Evolutionary conservation across 345 rosid species (phyloP), one percentile per base, ranked within the genome.

Genomic region (Barbarea vulgaris): DNA sequence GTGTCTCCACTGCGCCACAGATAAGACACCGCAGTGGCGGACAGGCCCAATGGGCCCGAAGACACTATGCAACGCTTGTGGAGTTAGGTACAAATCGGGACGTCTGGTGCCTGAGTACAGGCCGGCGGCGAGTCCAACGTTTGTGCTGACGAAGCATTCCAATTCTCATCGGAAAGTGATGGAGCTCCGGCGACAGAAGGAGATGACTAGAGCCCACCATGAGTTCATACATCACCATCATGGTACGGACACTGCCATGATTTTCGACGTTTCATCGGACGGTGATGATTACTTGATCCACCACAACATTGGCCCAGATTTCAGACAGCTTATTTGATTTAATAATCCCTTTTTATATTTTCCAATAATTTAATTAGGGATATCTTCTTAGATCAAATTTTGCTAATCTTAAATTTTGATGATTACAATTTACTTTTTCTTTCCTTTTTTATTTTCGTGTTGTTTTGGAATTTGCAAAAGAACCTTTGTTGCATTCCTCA

Each of bases 241-340:
- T 42, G 81, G 50, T 75, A 64, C 69, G 64, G 68, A 58, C 15
- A 58, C 24, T 66, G 30, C 64, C 44, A 84, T 87, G 87, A 80
- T 79, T 59, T 88, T 88, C 34, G 92, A 89, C 61, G 87, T 82
- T 59, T 73, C 92, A 68, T 74, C 90, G 67, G 86, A 85, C 89
- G 87, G 90, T 41, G 96, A 87, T 18, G 96, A 88, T 82, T 88
- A 87, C 84, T 82, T 88, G 87, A 91, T 91, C 82, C 96, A 91
- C 73, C 96, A 91, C 31, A 91, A 87, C 58, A 84, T 85, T 83
- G 96, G 97, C 1, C 89, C 96, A 48, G 89, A 91, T 79, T 88
- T 85, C 85, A 78, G 91, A 82, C 91, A 93, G 84, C 83, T 89
- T 64, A 88, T 88, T 80, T 89, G 74, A 78, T 51, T 57, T 15